Evolutionary conservation across 306 rosid species (phyloP), one percentile per base, ranked within the genome.

Genomic region (Hylodesmum podocarpum): DNA sequence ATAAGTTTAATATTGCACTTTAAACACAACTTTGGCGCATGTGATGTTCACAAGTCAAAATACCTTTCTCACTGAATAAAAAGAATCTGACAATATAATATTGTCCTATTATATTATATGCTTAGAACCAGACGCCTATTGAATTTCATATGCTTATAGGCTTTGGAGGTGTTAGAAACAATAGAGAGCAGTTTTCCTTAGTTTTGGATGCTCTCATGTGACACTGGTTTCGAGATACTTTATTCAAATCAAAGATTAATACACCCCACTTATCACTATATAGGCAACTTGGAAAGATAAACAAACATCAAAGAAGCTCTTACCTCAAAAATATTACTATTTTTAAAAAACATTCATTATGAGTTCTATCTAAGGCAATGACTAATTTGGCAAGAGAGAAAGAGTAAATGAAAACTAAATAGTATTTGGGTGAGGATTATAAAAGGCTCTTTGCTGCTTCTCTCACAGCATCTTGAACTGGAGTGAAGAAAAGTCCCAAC

Each of bases 381-480:
- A 69, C 57, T 61, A 74, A 3, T 28, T 72, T 47, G 16, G 29
- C 73, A 7, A 3, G 22, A n/a, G 67, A 33, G 49, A 31, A 66
- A 46, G 36, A 14, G 9, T 39, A 66, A 40, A 43, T 22, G 7
- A 43, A 66, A 55, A 31, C 22, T 21, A 49, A 69, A n/a, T 39
- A 63, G 28, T 57, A 57, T 9, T 3, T 34, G 22, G 24, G 27
- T n/a, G 64, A 50, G 29, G 75, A 50, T 44, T 69, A 81, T 77
- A 22, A n/a, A n/a, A 91, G 83, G 85, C 96, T 91, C 81, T 89
- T 90, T 2, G 82, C 89, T 6, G 96, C 80, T 50, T 91, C 97
- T 75, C 39, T 36, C 10, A 91, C 86, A 62, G 95, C 95, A 73
- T 89, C 90, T 86, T 90, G 87, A 50, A 94, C 13, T 8, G 96